Percentiles rank a stretch among this genome's conserved stretches.
These are phyloP conservation scores for Sporisorium iseilematis-ciliati DNA, from an alignment of 1,284 basidiomycete genomes.

Conservation along the genomic window DNA sequence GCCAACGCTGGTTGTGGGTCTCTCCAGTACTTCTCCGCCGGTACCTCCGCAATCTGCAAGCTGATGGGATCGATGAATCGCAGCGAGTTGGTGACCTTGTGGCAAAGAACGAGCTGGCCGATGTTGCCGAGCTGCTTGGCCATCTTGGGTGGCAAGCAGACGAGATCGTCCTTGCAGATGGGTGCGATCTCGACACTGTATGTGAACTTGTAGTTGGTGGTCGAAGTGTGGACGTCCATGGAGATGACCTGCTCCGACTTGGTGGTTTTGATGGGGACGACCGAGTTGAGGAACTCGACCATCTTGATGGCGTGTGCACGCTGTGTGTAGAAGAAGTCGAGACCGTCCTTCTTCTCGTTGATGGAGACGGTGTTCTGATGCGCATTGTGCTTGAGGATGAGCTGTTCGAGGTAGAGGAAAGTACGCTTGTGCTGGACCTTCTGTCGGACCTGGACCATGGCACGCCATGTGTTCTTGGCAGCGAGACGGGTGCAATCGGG, in stretches of 20 bases:
- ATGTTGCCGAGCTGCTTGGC: conserved; percentile 89
- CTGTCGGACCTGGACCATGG: conserved; percentile 95
- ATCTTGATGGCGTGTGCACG: conserved; percentile 94
- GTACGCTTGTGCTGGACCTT: conserved; percentile 92
- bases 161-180: conserved; percentile 96
- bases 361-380: conserved; percentile 96
- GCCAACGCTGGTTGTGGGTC: conserved; percentile 87
- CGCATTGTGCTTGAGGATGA: conserved; percentile 95
- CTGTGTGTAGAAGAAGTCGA: conserved; percentile 95
- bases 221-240: conserved; percentile 89
- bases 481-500: conserved; percentile 91
- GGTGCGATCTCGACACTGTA: conserved; percentile 98
- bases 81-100: conserved; percentile 89
- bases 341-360: conserved; percentile 90
- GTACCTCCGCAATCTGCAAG: conserved; percentile 84
- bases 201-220: conserved; percentile 96
- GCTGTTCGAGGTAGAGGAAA: conserved; percentile 96
- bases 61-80: conserved; percentile 91
- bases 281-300: conserved; percentile 91
- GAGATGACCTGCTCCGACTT: conserved; percentile 93
- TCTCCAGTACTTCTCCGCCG: conserved; percentile 88
- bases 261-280: conserved; percentile 89
- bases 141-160: conserved; percentile 85
- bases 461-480: conserved; percentile 99
- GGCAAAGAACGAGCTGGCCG: conserved; percentile 85